Conservation (phyloP, 1,284 basidiomycete genomes). For the Pisolithus thermaeus region DNA sequence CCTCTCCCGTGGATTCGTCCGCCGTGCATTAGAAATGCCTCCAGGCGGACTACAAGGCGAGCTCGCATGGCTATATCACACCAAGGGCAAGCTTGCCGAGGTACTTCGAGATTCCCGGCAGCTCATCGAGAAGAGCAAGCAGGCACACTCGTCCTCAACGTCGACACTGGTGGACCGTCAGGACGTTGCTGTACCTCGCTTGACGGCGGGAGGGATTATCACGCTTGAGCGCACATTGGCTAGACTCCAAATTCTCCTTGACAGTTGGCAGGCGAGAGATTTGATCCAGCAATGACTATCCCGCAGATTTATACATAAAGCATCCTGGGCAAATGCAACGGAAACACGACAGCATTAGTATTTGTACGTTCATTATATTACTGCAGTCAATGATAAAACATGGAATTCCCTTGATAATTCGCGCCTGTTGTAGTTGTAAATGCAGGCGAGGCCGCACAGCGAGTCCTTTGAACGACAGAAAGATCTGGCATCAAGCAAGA, state of each 20-base stretch:
- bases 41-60: constrained; percentile 69
- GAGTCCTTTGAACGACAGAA: too few relatives aligned
- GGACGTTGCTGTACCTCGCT: constrained; percentile 66
- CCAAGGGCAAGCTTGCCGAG: constrained; percentile 57
- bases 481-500: too few relatives aligned
- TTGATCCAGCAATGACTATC: not conserved
- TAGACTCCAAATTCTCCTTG: constrained; percentile 41
- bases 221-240: constrained; percentile 67
- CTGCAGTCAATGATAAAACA: too few relatives aligned
- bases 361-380: too few relatives aligned
- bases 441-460: too few relatives aligned
- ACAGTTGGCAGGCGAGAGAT: constrained; percentile 10
- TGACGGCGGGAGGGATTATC: constrained; percentile 80
- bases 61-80: constrained; percentile 71
- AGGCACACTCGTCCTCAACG: constrained; percentile 10
- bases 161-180: constrained; percentile 37
- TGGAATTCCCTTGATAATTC: too few relatives aligned
- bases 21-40: constrained; percentile 76
- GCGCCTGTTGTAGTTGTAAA: too few relatives aligned
- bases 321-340: constrained; percentile 3
- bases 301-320: constrained; percentile 16
- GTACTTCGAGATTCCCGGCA: constrained; percentile 60
- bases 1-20: constrained; percentile 83
- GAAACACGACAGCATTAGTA: too few relatives aligned
- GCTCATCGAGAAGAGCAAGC: constrained; percentile 66